Conservation (phyloP, 2,329 filamentous ascomycete genomes). For the Lecanosticta acicola region DNA sequence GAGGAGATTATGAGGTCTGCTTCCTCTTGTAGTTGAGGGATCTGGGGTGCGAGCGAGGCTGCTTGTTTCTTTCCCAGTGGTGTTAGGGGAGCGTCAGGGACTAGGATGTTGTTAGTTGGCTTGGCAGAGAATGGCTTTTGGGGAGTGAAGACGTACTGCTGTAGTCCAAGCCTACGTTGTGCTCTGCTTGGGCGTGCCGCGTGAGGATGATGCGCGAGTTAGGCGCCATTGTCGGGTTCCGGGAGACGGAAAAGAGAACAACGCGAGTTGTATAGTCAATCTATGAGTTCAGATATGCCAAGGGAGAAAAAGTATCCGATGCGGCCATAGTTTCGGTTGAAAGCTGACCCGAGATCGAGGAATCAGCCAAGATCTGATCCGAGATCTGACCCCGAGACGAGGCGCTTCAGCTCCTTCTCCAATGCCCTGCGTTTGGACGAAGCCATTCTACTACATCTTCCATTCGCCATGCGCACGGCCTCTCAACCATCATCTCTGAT, state of each 20-base stretch:
- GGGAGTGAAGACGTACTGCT: slow-evolving; percentile 26
- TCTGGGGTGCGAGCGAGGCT: slow-evolving; percentile 25
- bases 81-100: slow-evolving; percentile 31
- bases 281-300: not conserved
- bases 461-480: too few relatives aligned
- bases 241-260: not conserved
- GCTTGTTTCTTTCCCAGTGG: slow-evolving; percentile 32
- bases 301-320: not conserved
- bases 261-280: not conserved
- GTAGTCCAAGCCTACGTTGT: slow-evolving; percentile 32
- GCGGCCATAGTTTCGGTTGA: not conserved
- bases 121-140: too few relatives aligned
- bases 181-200: slow-evolving; percentile 32
- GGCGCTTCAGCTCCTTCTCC: too few relatives aligned
- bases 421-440: too few relatives aligned
- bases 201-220: slow-evolving; percentile 31
- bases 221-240: slow-evolving; percentile 26
- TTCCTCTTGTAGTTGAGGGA: slow-evolving; percentile 21
- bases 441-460: too few relatives aligned
- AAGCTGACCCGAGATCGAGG: not conserved
- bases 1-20: slow-evolving; percentile 29
- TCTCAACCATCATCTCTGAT: too few relatives aligned
- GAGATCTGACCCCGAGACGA: too few relatives aligned
- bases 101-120: slow-evolving; percentile 10
- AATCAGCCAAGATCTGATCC: too few relatives aligned